Conservation (phyloP, 495 filamentous ascomycete genomes). For the Cladorrhinum samala region DNA sequence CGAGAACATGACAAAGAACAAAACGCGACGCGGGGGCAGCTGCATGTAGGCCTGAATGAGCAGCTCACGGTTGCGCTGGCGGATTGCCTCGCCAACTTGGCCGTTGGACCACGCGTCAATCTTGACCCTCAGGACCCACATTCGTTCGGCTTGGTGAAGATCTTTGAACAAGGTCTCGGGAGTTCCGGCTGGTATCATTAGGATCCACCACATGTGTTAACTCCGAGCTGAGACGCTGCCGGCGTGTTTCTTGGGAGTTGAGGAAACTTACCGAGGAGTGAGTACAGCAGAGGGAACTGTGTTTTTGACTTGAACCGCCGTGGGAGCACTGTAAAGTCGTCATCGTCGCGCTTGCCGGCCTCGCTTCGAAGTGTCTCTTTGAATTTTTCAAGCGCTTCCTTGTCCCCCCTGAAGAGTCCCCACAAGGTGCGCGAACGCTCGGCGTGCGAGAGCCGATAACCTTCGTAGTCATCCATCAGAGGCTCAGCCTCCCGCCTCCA, state of each 20-base stretch:
- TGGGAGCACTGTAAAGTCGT: too few relatives aligned
- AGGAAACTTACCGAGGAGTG: background rate
- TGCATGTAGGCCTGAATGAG: conserved; percentile 19
- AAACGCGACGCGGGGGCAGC: conserved; percentile 16
- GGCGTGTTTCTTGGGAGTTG: too few relatives aligned
- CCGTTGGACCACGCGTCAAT: conserved; percentile 21
- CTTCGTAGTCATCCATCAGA: conserved; percentile 1
- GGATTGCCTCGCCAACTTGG: conserved; percentile 13
- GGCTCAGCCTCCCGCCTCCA: conserved; percentile 1
- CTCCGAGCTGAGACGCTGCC: background rate
- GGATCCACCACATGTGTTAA: too few relatives aligned
- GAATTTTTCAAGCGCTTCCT: background rate
- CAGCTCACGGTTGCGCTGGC: conserved; percentile 18
- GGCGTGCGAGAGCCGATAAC: too few relatives aligned
- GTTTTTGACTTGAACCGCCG: background rate
- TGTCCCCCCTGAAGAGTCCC: background rate
- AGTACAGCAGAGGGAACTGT: background rate
- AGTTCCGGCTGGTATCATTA: conserved; percentile 7
- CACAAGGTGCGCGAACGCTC: too few relatives aligned
- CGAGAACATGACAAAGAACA: conserved; percentile 14
- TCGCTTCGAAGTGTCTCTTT: background rate
- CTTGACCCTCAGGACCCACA: conserved; percentile 19
- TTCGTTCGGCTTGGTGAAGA: conserved; percentile 4
- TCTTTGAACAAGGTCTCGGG: conserved; percentile 8
- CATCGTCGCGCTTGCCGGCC: too few relatives aligned